phyloP scores from a whole-genome alignment of 176 grass and related monocot species.

The Puya raimondii region DNA sequence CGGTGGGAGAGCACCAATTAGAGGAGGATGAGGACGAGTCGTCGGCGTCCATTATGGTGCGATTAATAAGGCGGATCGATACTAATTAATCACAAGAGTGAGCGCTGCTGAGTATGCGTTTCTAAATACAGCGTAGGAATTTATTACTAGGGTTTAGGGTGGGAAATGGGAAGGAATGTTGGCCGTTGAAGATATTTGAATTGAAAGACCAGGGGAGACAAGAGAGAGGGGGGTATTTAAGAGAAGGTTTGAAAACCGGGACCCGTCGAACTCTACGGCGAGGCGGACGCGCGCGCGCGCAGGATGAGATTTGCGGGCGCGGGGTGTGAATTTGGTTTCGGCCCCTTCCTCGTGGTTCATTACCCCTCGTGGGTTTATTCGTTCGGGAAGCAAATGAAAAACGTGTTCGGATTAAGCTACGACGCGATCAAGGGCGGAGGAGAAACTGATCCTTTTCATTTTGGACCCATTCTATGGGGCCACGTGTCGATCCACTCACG shows the following conservation, averaged over 20 bases:
- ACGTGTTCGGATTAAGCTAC: too few species aligned
- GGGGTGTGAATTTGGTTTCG: neutral
- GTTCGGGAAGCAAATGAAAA: too few species aligned
- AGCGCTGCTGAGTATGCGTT: neutral
- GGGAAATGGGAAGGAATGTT: neutral
- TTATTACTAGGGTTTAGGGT: too few species aligned
- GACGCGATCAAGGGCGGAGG: too few species aligned
- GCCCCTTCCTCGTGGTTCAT: neutral
- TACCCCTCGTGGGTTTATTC: too few species aligned
- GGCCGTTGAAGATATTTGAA: neutral
- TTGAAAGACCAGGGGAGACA: neutral
- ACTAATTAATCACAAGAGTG: neutral
- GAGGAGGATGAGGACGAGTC: neutral
- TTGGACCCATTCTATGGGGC: too few species aligned
- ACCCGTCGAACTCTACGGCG: neutral
- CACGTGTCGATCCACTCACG: too few species aligned
- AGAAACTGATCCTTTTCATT: too few species aligned
- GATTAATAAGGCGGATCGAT: neutral
- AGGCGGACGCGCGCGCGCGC: neutral
- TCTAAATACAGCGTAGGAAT: too few species aligned
- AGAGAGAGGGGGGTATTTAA: neutral
- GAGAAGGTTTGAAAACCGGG: neutral
- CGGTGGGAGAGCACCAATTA: neutral
- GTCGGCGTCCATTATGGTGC: constrained; percentile 1
- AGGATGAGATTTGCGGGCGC: neutral